These are phyloP conservation scores for Dryadomyces quercivorus DNA, from an alignment of 2,329 filamentous ascomycete genomes.

Conservation along the genomic window DNA sequence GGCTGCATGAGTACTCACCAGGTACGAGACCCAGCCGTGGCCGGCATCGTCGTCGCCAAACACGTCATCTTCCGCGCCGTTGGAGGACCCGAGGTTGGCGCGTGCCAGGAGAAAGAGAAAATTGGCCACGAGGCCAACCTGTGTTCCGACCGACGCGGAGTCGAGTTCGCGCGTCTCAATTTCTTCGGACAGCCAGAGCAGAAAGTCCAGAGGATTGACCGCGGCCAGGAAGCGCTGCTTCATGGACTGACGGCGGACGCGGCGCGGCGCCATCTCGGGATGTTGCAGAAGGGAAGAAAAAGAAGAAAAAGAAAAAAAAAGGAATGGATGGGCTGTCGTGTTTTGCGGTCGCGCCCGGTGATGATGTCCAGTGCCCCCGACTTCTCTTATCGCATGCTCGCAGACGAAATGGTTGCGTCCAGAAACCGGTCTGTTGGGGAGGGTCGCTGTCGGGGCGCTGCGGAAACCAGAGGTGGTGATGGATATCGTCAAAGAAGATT, in stretches of 20 bases:
- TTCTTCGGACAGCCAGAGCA: constrained; percentile 86
- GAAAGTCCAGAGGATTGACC: constrained; percentile 78
- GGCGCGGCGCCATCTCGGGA: constrained; percentile 63
- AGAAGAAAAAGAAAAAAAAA: background rate
- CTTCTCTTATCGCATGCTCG: too few relatives aligned
- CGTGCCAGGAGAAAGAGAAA: constrained; percentile 69
- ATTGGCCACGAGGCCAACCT: constrained; percentile 67
- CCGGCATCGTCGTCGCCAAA: constrained; percentile 49
- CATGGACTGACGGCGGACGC: constrained; percentile 72
- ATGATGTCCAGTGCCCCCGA: too few relatives aligned
- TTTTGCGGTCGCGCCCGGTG: background rate
- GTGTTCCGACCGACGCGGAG: constrained; percentile 62
- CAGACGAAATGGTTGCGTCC: too few relatives aligned
- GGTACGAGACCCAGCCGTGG: constrained; percentile 11
- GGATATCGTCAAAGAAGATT: too few relatives aligned
- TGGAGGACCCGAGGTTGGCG: constrained; percentile 52
- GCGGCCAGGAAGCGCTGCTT: constrained; percentile 66
- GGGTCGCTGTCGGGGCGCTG: too few relatives aligned
- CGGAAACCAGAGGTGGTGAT: too few relatives aligned
- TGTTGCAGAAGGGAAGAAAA: background rate
- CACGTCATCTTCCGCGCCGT: constrained; percentile 53
- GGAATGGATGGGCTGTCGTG: background rate
- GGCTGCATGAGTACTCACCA: constrained; percentile 5
- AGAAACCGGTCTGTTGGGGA: too few relatives aligned
- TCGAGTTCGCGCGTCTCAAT: constrained; percentile 88